Percentiles rank a stretch among this genome's conserved stretches.
phyloP scores from a whole-genome alignment of 2,329 filamentous ascomycete genomes.

The Blastomyces parvus region DNA sequence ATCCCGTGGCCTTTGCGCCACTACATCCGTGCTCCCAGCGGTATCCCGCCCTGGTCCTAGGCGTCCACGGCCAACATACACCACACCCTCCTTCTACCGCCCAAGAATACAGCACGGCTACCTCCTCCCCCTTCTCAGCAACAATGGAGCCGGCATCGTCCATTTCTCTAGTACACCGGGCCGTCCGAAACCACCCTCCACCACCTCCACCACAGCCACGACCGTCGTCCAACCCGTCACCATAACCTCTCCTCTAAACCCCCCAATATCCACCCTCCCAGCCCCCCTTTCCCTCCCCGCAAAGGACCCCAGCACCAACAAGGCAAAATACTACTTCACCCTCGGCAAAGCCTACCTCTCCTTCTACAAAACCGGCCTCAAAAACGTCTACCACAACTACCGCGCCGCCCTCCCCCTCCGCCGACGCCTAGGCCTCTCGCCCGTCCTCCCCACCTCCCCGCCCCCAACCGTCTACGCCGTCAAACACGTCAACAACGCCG shows the following conservation, averaged over 20 bases:
- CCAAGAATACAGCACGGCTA: not conserved
- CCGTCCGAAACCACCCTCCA: not conserved
- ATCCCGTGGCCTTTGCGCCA: slow-evolving; percentile 3
- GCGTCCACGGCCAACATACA: not conserved
- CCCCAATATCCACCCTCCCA: slow-evolving; percentile 62
- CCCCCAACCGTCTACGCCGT: slow-evolving; percentile 12
- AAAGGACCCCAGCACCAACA: slow-evolving; percentile 35
- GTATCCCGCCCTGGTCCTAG: not conserved
- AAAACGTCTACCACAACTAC: slow-evolving; percentile 61
- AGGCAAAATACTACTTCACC: slow-evolving; percentile 28
- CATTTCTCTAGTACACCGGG: not conserved
- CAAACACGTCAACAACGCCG: slow-evolving; percentile 7
- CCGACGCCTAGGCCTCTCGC: slow-evolving; percentile 23
- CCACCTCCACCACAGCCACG: not conserved
- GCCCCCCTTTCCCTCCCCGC: slow-evolving; percentile 56
- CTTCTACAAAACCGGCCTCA: slow-evolving; percentile 84
- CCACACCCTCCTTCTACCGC: not conserved
- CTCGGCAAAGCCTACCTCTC: slow-evolving; percentile 64
- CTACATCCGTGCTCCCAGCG: not conserved
- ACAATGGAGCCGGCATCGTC: not conserved
- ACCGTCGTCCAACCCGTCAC: not conserved
- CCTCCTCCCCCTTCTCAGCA: not conserved
- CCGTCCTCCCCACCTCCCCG: slow-evolving; percentile 28
- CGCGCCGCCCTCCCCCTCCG: slow-evolving; percentile 27
- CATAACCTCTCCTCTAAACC: slow-evolving; percentile 47